Evolutionary conservation across 139 green algal species (phyloP), one percentile per base, ranked within the genome.

Genomic region (Micractinium sp.): DNA sequence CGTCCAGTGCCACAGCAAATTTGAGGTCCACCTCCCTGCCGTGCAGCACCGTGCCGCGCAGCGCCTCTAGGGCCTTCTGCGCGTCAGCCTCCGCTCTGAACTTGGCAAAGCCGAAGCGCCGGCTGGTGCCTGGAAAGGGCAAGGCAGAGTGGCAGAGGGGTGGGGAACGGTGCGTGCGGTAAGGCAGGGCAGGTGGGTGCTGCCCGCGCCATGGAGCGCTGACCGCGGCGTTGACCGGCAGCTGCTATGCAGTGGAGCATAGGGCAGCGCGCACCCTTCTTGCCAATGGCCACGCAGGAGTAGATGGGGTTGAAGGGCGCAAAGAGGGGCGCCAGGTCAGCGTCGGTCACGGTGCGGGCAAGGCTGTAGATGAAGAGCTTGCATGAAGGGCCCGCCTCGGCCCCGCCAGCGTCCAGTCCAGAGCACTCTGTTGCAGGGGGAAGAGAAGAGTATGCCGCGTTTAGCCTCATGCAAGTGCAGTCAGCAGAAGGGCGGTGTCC

Each of bases 351-450:
- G 13, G 36, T 69, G 25, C 41, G 35, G 2, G 66, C 78, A 2
- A 90, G 80, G 87, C 76, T 78, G 87, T 61, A 87, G 18, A 90
- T 75, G 67, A 90, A 90, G 3, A 87, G 66, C n/a, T 90, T 87
- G n/a, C 18, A 53, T 56, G 47, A 56, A 56, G 47, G 47, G 47
- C 47, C 47, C 47, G 47, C 5, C 31, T 0, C 73, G 9, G 73
- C 33, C 15, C 39, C 33, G 33, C 74, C 74, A 9, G 14, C 19
- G 33, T 80, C 19, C n/a, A 15, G 12, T 7, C n/a, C n/a, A 27
- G 74, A 80, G 35, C 35, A 18, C 33, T 53, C 74, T 80, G 74
- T 35, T 25, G 63, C 20, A 71, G 63, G 63, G 63, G 63, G 20
- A 53, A 2, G 33, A 29, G 25, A 76, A 19, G 25, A 27, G 69